Evolutionary conservation across 2,329 filamentous ascomycete genomes (phyloP), one percentile per base, ranked within the genome.

Genomic region (Lachnellula cervina): DNA sequence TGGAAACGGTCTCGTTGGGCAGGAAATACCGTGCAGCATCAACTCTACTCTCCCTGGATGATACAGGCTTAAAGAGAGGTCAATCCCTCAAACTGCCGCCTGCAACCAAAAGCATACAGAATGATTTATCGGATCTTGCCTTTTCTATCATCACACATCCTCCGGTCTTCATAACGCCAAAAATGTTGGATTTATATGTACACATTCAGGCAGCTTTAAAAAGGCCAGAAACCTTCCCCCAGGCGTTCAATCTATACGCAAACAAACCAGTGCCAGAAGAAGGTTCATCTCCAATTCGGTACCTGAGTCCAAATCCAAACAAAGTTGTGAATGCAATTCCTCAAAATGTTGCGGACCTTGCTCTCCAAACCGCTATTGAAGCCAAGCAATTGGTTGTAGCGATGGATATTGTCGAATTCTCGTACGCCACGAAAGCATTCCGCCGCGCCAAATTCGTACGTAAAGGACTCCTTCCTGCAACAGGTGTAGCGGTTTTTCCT

Each of bases 191-290:
- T 55, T 72, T 81, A 63, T 97, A 97, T 71, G 85, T 96, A 59
- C 78, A 82, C 38, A 83, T 90, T 45, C 90, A 96, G 70, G 79
- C 85, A 28, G 79, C 85, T 11, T 80, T 97, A 44, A 81, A 84
- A 59, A 84, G 81, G 55, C 86, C 90, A 2, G 83, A 89, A 61
- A 85, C 88, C 45, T 82, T 97, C 59, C 90, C 93, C 6, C 81
- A 86, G 57, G 83, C 91, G 43, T 87, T 99, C 67, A 76, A 85
- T 54, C 79, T 97, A 52, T 97, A 93, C 70, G 89, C 90, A 49
- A 82, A 83, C 64, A 99, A 97, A 72, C 87, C 89, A 9, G 76
- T 84, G 59, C 88, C 91, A 2, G 73, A 79, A 50, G 76, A 83
- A 64, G 77, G 78, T 50, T 78, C 81, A 17, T 80, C 79, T 16